Conservation (phyloP, 345 rosid species). For the Atalantia buxifolia region DNA sequence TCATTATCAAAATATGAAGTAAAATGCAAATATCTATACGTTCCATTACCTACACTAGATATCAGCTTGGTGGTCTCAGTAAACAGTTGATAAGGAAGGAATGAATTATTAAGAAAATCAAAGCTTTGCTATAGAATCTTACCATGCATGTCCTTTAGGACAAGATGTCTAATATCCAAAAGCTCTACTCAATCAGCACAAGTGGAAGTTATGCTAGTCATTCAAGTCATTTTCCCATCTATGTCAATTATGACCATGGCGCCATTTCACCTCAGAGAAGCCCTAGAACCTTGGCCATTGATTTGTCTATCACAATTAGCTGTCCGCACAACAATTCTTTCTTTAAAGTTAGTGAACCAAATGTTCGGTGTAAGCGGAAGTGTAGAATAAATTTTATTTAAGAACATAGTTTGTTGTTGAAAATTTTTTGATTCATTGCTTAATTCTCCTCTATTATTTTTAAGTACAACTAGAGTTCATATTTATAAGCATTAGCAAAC, state of each 20-base stretch:
- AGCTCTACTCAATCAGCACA: slow-evolving; percentile 26
- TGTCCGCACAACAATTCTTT: slow-evolving; percentile 38
- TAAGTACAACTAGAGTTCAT: too few species aligned
- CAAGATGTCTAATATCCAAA: slow-evolving; percentile 37
- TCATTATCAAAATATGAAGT: slow-evolving; percentile 29
- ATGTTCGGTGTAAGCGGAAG: not conserved
- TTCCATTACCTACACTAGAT: slow-evolving; percentile 23
- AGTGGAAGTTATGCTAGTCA: slow-evolving; percentile 23
- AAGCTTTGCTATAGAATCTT: slow-evolving; percentile 42
- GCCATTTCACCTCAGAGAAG: slow-evolving; percentile 27
- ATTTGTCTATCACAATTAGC: slow-evolving; percentile 37
- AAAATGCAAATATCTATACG: slow-evolving; percentile 21
- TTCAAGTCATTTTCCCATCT: slow-evolving; percentile 26
- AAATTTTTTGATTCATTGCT: too few species aligned
- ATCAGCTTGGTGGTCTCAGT: slow-evolving; percentile 21
- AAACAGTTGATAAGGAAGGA: slow-evolving; percentile 35
- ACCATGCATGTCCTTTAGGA: slow-evolving; percentile 13
- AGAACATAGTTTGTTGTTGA: too few species aligned
- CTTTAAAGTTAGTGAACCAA: slow-evolving; percentile 32
- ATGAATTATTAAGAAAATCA: slow-evolving; percentile 1
- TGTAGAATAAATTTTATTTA: too few species aligned
- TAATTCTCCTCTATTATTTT: too few species aligned
- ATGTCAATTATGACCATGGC: slow-evolving; percentile 31
- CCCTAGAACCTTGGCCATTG: slow-evolving; percentile 34
- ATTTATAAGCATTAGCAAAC: too few species aligned